Evolutionary conservation across 2,329 filamentous ascomycete genomes (phyloP).

Genomic region (Aspergillus melleus): DNA sequence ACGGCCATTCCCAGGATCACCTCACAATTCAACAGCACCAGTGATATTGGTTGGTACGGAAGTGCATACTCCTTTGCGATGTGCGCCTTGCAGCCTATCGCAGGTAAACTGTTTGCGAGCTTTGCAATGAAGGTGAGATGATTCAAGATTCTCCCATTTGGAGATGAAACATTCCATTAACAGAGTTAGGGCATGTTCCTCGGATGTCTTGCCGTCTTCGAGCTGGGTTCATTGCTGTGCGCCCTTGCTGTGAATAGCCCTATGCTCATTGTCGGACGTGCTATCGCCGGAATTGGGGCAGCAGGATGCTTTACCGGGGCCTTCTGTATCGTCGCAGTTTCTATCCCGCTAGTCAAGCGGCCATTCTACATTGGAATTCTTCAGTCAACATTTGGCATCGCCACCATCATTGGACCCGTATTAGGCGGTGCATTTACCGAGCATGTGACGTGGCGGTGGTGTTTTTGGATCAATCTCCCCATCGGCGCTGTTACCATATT

Average conservation of each 20-base stretch:
- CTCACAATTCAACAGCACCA: constrained; percentile 44
- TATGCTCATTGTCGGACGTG: constrained; percentile 2
- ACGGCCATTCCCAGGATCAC: constrained; percentile 38
- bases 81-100: neutral
- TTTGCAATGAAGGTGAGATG: constrained; percentile 48
- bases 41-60: constrained; percentile 30
- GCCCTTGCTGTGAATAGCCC: neutral
- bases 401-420: neutral
- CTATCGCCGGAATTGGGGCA: neutral
- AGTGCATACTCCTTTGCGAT: constrained; percentile 32
- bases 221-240: constrained; percentile 25
- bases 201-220: constrained; percentile 30
- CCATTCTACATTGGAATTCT: neutral
- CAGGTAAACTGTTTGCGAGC: neutral
- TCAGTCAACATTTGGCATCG: neutral
- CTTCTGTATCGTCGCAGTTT: neutral
- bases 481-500: constrained; percentile 22
- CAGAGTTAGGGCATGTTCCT: constrained; percentile 26
- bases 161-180: too few relatives aligned
- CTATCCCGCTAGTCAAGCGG: neutral
- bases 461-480: constrained; percentile 44
- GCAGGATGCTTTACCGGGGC: neutral
- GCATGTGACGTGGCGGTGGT: constrained; percentile 38
- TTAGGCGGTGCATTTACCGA: constrained; percentile 2
- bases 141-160: constrained; percentile 45